phyloP scores from a whole-genome alignment of 2,329 filamentous ascomycete species.

The Madurella mycetomatis region DNA sequence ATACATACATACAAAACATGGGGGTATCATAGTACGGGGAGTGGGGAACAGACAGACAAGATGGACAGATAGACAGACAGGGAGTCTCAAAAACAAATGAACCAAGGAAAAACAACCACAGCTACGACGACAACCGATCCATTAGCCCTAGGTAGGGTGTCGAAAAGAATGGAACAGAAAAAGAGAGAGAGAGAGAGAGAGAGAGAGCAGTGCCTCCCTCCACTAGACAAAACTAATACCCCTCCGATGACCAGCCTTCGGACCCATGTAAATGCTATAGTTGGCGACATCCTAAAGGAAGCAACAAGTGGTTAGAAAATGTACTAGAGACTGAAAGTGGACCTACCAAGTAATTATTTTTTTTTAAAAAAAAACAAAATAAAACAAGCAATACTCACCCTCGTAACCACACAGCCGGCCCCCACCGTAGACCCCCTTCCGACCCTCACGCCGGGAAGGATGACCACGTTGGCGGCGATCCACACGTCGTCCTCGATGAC shows the following conservation, averaged over 20 bases:
- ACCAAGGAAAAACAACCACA: neutral
- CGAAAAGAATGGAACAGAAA: neutral
- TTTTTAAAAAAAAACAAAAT: constrained; percentile 1
- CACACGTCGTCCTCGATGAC: constrained; percentile 81
- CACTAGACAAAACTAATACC: constrained; percentile 20
- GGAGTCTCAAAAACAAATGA: neutral
- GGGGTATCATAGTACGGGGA: constrained; percentile 18
- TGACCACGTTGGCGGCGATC: constrained; percentile 71
- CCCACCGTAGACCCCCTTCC: constrained; percentile 76
- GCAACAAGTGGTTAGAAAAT: neutral
- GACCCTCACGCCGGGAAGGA: constrained; percentile 75
- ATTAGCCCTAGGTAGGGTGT: neutral
- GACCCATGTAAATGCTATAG: constrained; percentile 27
- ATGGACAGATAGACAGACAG: no score
- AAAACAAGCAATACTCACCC: constrained; percentile 39
- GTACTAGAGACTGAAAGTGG: no score
- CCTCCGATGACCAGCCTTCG: constrained; percentile 24
- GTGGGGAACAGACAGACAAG: neutral
- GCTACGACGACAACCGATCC: neutral
- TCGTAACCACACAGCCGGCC: constrained; percentile 81
- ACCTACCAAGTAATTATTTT: no score
- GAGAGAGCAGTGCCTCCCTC: neutral
- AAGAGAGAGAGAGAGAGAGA: neutral
- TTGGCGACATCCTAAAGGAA: constrained; percentile 25
- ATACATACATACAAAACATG: constrained; percentile 6